Base-by-base conservation (phyloP, 306 rosid genomes). In the Hylodesmum podocarpum region DNA sequence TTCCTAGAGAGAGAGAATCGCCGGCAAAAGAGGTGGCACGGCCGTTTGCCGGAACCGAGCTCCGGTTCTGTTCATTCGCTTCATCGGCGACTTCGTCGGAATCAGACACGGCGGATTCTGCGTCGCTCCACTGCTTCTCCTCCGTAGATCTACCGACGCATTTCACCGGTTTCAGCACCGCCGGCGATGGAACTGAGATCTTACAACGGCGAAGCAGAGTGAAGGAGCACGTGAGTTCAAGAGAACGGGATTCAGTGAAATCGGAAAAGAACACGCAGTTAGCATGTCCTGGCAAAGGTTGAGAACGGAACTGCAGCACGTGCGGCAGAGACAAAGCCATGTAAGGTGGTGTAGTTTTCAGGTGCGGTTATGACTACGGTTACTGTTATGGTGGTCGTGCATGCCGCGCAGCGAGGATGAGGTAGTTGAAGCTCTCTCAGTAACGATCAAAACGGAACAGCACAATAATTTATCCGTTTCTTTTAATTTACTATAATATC, bases 1-100 rank as follows among this genome's bases (percentile, higher is more conserved):
- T 91, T 73, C 98, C 97, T n/a, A 91, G 92, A 25, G 90, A 83
- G 8, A 84, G 79, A 75, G 84, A 86, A 24, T 96, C 99, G 79
- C 89, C 80, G 0, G 84, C 73, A 4, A 88, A 81, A n/a, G 91
- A 36, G 21, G 90, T 15, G 5, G 79, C 22, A 7, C 70, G 59
- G 14, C 27, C 54, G 29, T 15, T 44, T 28, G 65, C 53, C n/a
- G 50, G 54, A 57, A 41, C 51, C 3, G 85, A 43, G 40, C 62
- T 63, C 12, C 3, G 76, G 37, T 68, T 74, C 46, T 2, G 39
- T 41, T 66, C 80, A 9, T 74, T 78, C 3, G 62, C 27, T 25
- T 66, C 72, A 51, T 67, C 82, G 4, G 50, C 14, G 25, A 29
- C 57, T 57, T 85, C 85, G 1, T 72, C 82, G 79, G 80, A 51